Base-by-base conservation (phyloP, 768 basidiomycete species). In the Xerocomellus chrysenteron region DNA sequence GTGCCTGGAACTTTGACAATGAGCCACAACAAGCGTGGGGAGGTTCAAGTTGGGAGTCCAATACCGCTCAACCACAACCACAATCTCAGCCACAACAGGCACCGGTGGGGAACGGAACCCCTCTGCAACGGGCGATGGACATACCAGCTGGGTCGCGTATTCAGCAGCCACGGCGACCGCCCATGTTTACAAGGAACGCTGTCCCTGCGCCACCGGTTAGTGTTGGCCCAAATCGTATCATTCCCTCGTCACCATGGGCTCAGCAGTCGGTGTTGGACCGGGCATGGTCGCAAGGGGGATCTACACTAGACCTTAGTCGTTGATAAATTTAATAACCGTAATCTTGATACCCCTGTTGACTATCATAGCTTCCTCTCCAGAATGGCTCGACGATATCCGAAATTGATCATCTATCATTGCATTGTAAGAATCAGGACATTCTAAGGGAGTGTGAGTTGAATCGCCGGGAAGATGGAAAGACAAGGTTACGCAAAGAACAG, bases 161-260 rank as follows among this genome's bases (percentile, higher is more conserved):
- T 62, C 83, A 77, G 26, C 81, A 78, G 9, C 80, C 78, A 14
- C 77, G 85, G 58, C 76, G 86, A 62, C 73, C 84, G 12, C 81
- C 79, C 47, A 86, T 86, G 73, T 86, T 86, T 66, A 58, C 67
- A 53, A 57, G 71, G 62, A 62, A 69, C 52, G 65, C 71, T 43
- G 66, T 73, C 26, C 75, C 73, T 33, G 68, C 74, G 2, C 71
- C 74, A 9, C 67, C 70, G 14, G 68, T 72, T 21, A 69, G 73
- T 41, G 69, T 72, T 26, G 64, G 66, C 14, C 65, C 73, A 17
- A 72, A 68, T 75, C 71, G 69, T 17, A 75, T 75, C 56, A 77
- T 77, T 28, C 73, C 75, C 3, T 63, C 70, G 16, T 74, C 78
- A 4, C 75, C 79, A 24, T 70, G 75, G 68, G 67, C 71, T 47